Base-by-base conservation (phyloP, 2,329 filamentous ascomycete genomes). In the Chrysoporthe puriensis region DNA sequence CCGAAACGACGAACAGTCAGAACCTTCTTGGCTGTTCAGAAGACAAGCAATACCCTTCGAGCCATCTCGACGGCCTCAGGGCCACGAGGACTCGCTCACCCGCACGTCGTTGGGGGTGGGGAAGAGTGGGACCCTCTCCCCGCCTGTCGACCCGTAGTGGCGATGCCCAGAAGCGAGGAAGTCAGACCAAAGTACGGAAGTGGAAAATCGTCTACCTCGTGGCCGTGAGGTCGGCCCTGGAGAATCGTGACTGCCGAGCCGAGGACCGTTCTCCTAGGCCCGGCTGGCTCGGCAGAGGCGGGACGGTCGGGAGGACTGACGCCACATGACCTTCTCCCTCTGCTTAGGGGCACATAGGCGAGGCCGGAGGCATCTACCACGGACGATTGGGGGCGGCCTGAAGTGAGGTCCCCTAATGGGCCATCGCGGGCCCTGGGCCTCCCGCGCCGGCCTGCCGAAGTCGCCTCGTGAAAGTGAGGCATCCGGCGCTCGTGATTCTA, bases 121-220 rank as follows among this genome's bases (percentile, higher is more conserved):
- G 54, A 54, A 16, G 16, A 2, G 52, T 34, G 52, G 54, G 34
- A n/a, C 3, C 26, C 18, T 36, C 61, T 26, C 43, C 14, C 9
- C 32, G 4, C 50, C 61, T 32, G 52, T 21, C 46, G 34, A 44
- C 6, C n/a, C 18, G 34, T 48, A 32, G 61, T 63, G 61, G 61
- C 61, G 48, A 40, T 63, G 61, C 36, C 18, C 40, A 18, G n/a
- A 21, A n/a, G 34, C 34, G 18, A 54, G 4, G 8, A 26, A 26
- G 48, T 52, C 16, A n/a, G 34, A 40, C 21, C 34, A 48, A 63
- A 63, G 61, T 63, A 40, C 21, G 18, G 61, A 63, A 63, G 61
- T 63, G 18, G 61, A 63, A 63, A 54, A 63, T 63, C 18, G 61
- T 63, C 61, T 63, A 36, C 34, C 32, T 42, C 32, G 43, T 43